Evolutionary conservation across 208 protist species (phyloP).

Genomic region (Polymyxa betae): DNA sequence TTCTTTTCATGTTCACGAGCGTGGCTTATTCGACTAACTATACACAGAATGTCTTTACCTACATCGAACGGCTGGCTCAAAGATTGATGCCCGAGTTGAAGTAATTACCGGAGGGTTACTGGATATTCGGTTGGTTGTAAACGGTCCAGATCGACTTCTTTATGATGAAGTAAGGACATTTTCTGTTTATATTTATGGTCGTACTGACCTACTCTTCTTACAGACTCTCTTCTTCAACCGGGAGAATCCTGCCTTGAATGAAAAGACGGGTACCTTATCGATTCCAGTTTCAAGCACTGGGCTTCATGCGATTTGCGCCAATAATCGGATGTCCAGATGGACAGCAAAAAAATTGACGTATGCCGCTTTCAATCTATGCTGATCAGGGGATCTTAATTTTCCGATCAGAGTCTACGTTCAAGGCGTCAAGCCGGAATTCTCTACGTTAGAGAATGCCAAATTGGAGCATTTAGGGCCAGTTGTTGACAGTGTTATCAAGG

Average conservation of each 20-base stretch:
- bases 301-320: constrained; percentile 10
- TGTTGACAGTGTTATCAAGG: constrained; percentile 47
- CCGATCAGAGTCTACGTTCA: too few species aligned
- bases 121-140: neutral
- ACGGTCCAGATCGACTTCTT: neutral
- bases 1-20: too few species aligned
- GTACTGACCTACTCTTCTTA: too few species aligned
- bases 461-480: constrained; percentile 38
- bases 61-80: neutral
- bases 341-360: neutral
- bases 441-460: constrained; percentile 29
- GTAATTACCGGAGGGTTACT: constrained; percentile 6
- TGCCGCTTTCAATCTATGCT: too few species aligned
- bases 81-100: neutral
- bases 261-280: neutral
- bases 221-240: constrained; percentile 19
- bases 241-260: neutral
- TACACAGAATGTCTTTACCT: constrained; percentile 32
- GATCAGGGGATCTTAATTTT: too few species aligned
- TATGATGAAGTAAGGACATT: constrained; percentile 23
- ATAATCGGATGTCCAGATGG: constrained; percentile 5
- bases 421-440: neutral
- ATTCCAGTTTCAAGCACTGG: neutral
- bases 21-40: too few species aligned
- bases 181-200: neutral